A percentile compares a stretch with the other conserved stretches of the same genome.
Conservation (phyloP, 306 rosid genomes). For the Amphicarpaea edgeworthii region DNA sequence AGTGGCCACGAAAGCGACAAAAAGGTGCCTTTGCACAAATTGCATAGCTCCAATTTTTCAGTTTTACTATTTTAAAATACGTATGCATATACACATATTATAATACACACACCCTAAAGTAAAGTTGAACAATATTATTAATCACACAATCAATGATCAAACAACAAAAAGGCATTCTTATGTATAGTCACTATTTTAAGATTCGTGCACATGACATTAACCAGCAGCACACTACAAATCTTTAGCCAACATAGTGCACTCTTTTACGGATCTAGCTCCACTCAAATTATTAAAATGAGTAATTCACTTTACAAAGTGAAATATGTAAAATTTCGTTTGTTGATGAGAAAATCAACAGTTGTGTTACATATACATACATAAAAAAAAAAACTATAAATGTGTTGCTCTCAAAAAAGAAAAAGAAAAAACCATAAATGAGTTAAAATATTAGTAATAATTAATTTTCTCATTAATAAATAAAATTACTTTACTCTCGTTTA, state of each 20-base stretch:
- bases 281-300: neutral
- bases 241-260: neutral
- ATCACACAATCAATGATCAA: constrained; percentile 9
- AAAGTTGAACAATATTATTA: neutral
- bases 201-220: neutral
- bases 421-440: no score
- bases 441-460: neutral
- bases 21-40: constrained; percentile 33
- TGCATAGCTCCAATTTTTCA: neutral
- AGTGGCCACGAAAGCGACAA: constrained; percentile 25
- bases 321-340: neutral
- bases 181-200: neutral
- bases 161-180: neutral
- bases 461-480: neutral
- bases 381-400: neutral
- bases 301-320: neutral
- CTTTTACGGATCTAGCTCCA: neutral
- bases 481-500: neutral
- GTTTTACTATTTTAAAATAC: neutral
- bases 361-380: no score
- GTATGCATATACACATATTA: neutral
- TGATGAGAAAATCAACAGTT: neutral
- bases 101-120: neutral
- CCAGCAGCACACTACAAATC: neutral
- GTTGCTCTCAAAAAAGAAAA: no score